A percentile compares a stretch with the other conserved stretches of the same genome.
Conservation (phyloP, 257 asterid genomes). For the Rhazya stricta region DNA sequence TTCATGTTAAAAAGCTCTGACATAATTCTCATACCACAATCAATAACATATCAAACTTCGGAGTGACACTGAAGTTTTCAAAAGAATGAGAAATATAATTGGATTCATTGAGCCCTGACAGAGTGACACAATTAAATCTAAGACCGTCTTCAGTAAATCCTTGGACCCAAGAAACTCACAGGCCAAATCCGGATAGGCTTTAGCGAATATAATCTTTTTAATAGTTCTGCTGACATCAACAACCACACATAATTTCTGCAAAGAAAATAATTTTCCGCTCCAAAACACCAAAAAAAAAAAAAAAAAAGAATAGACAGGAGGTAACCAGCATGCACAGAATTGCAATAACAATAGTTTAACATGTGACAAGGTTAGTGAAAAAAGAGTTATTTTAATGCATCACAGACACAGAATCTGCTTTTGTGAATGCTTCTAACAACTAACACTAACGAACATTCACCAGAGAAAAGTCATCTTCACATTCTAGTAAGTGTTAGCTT, state of each 20-base stretch:
- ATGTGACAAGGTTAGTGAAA: background rate
- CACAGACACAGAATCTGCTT: background rate
- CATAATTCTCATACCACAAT: background rate
- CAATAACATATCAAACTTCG: background rate
- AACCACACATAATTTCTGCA: background rate
- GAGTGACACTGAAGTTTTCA: background rate
- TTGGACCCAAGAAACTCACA: background rate
- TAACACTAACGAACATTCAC: background rate
- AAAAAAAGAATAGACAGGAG: background rate
- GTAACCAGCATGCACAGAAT: background rate
- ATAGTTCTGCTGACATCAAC: background rate
- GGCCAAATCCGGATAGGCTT: background rate
- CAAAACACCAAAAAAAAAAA: no score
- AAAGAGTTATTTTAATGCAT: background rate
- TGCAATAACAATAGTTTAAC: background rate
- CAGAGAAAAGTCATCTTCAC: background rate
- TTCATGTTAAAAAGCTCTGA: background rate
- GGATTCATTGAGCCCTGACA: background rate
- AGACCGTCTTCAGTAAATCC: background rate
- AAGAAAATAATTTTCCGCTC: no score
- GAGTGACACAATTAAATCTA: no score
- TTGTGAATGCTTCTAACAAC: background rate
- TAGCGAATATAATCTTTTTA: no score
- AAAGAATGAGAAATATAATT: background rate
- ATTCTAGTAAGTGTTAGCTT: background rate